Base-by-base conservation (phyloP, 176 grass and related monocot genomes). In the Juncus inflexus region DNA sequence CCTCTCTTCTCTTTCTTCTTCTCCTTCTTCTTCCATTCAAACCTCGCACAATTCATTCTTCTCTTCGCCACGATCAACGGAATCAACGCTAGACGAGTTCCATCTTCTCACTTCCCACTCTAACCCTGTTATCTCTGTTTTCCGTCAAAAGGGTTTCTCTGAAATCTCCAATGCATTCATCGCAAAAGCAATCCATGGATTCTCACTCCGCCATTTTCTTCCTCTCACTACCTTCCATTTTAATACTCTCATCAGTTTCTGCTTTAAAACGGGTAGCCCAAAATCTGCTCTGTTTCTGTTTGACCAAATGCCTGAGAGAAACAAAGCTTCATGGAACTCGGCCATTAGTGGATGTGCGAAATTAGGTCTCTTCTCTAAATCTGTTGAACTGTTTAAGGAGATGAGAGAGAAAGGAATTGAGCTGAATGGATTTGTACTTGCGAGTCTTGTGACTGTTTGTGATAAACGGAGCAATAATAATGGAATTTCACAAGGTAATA, bases 231-330 rank as follows among this genome's bases (percentile, higher is more conserved):
- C 83, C 2, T 95, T 89, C 64, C 90, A 86, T 52, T 41, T 10
- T 70, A 95, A 89, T 73, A 95, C 90, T 7, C 90, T 95, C 35
- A 16, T 95, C 64, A 64, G 69, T 13, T 69, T 89, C 74, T 89
- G 80, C 60, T 95, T 89, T 9, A 72, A 59, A 36, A 40, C 59
- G 10, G 60, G 61, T 3, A 51, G 37, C 38, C 11, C 73, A 8
- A 19, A 73, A 0, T 60, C 15, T 0, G 82, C 85, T 4, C 82
- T 86, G 41, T 65, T 75, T 50, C 62, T 83, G 79, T 95, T 95
- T 79, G 90, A 95, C 57, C 68, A 59, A 70, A 83, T 89, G 79
- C 79, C 76, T 2, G 63, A 76, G 0, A 63, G 76, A 66, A 89
- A 81, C 11, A 16, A 50, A 0, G 70, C 89, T 3, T 75, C 89